Evolutionary conservation across 495 filamentous ascomycete species (phyloP).

Genomic region (Penicillium coffeae): DNA sequence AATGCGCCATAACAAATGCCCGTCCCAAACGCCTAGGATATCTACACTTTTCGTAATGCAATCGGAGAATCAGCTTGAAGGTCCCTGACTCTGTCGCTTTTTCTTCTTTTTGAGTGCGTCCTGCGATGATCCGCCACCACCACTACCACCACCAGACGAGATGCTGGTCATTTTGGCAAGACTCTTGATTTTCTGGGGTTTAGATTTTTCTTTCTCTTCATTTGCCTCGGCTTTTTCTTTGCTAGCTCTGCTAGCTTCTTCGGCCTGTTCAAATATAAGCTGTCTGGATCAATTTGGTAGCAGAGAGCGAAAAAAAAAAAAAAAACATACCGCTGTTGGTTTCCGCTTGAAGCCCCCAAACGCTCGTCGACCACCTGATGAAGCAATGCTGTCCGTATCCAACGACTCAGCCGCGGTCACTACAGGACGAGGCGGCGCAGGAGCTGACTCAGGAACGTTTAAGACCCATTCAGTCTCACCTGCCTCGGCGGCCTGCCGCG

Average conservation of each 20-base stretch:
- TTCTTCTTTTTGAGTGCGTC: slow-evolving; percentile 21
- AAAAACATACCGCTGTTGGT: slow-evolving; percentile 18
- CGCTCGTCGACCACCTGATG: slow-evolving; percentile 31
- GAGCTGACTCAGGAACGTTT: slow-evolving; percentile 20
- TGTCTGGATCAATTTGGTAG: no score
- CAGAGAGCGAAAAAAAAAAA: neutral
- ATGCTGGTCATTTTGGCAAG: slow-evolving; percentile 31
- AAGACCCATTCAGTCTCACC: slow-evolving; percentile 91
- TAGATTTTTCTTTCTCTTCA: neutral
- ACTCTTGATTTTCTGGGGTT: slow-evolving; percentile 12
- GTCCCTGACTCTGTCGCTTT: slow-evolving; percentile 30
- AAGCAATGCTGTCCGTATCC: slow-evolving; percentile 32
- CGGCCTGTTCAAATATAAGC: neutral
- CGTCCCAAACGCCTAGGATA: neutral
- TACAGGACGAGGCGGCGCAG: slow-evolving; percentile 22
- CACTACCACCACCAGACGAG: slow-evolving; percentile 24
- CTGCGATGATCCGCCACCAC: neutral
- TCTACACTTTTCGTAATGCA: slow-evolving; percentile 8
- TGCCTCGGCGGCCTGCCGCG: slow-evolving; percentile 64
- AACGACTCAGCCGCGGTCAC: slow-evolving; percentile 36
- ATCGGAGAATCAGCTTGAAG: neutral
- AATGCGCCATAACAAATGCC: neutral
- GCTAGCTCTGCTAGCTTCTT: neutral
- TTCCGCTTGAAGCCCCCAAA: slow-evolving; percentile 42
- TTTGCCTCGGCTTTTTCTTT: slow-evolving; percentile 13